A percentile compares a stretch with the other conserved stretches of the same genome.
Evolutionary conservation across 306 rosid genomes (phyloP).

Genomic region (Trifolium dubium): DNA sequence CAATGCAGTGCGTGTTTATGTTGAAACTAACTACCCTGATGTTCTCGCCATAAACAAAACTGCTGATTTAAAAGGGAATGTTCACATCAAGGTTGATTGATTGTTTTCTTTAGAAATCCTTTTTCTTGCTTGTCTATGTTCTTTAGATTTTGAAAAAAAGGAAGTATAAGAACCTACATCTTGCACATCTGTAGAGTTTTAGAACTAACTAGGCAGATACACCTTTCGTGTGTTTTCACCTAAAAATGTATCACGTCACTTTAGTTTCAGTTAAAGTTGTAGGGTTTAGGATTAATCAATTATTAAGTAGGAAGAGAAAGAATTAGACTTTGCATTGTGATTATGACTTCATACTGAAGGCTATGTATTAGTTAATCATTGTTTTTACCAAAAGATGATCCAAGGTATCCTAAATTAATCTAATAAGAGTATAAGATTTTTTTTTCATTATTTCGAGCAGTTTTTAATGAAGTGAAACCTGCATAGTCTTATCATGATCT

Average conservation of each 20-base stretch:
- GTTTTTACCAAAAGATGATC: neutral
- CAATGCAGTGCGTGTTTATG: slow-evolving; percentile 54
- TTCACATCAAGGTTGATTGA: slow-evolving; percentile 71
- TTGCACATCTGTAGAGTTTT: slow-evolving; percentile 23
- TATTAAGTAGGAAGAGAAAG: neutral
- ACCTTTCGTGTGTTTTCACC: neutral
- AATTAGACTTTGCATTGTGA: neutral
- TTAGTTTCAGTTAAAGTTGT: slow-evolving; percentile 25
- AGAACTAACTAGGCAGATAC: neutral
- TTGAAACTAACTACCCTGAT: slow-evolving; percentile 76
- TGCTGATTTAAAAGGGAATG: slow-evolving; percentile 57
- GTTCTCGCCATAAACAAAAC: slow-evolving; percentile 66
- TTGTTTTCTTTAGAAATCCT: slow-evolving; percentile 25
- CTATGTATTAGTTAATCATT: neutral
- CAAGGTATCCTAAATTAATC: neutral
- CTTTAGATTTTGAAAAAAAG: slow-evolving; percentile 18
- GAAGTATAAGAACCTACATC: slow-evolving; percentile 13
- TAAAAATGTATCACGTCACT: slow-evolving; percentile 3
- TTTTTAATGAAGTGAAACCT: slow-evolving; percentile 22
- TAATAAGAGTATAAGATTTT: neutral
- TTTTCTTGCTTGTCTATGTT: slow-evolving; percentile 17
- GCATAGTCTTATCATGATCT: slow-evolving; percentile 18
- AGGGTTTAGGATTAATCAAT: neutral
- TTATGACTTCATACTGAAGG: slow-evolving; percentile 4
- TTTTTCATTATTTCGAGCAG: slow-evolving; percentile 1